Percentiles rank a stretch among this genome's conserved stretches.
These are phyloP conservation scores for Helenozyma rhizophorensis DNA, from an alignment of 805 yeast species.

Conservation along the genomic window DNA sequence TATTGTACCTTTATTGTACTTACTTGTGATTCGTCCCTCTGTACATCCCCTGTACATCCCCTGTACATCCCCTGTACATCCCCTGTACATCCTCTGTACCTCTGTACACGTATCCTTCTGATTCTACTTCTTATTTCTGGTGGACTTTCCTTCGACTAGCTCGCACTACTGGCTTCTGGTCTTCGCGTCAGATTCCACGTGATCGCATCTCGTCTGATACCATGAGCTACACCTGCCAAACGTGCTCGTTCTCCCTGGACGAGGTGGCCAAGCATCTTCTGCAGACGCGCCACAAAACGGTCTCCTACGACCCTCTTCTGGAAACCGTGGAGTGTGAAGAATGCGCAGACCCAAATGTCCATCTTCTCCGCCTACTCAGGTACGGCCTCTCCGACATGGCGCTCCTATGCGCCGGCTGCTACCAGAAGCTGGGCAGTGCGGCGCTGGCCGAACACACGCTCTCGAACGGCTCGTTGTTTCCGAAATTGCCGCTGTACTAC, in stretches of 20 bases:
- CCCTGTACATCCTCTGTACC: too few species aligned
- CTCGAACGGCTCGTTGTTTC: constrained; percentile 53
- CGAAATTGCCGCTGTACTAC: constrained; percentile 43
- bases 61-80: too few species aligned
- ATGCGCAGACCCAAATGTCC: constrained; percentile 51
- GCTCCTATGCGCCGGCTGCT: constrained; percentile 45
- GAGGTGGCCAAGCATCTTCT: constrained; percentile 51
- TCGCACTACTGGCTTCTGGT: too few species aligned
- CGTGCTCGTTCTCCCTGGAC: constrained; percentile 36
- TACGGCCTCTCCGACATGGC: constrained; percentile 55
- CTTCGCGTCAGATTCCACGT: too few species aligned
- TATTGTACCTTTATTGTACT: too few species aligned
- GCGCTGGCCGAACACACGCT: constrained; percentile 49
- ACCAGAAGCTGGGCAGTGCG: constrained; percentile 36
- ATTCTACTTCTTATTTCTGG: too few species aligned
- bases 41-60: too few species aligned
- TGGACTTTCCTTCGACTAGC: too few species aligned
- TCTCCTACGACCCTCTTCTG: constrained; percentile 24
- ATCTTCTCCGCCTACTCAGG: constrained; percentile 46
- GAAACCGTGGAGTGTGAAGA: constrained; percentile 53
- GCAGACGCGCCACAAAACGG: constrained; percentile 47
- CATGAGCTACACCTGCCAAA: constrained; percentile 40
- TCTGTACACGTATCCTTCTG: too few species aligned
- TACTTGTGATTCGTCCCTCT: too few species aligned
- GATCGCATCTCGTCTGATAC: too few species aligned